phyloP scores from a whole-genome alignment of 2,329 filamentous ascomycete species.

The Fusarium xyrophilum region DNA sequence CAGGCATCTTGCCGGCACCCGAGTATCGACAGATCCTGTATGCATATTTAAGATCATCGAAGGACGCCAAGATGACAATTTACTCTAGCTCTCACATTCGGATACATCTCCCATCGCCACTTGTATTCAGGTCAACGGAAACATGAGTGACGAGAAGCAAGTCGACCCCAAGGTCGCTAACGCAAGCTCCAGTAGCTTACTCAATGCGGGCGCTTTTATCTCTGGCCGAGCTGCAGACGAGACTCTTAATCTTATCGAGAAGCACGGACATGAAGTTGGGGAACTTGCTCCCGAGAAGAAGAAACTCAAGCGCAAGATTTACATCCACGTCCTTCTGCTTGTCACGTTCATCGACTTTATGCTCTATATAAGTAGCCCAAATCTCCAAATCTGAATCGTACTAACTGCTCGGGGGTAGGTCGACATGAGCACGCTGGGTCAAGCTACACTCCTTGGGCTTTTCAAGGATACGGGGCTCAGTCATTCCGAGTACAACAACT shows the following conservation, averaged over 20 bases:
- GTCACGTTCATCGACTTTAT: slow-evolving; percentile 1
- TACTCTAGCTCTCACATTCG: no score
- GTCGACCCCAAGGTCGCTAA: background rate
- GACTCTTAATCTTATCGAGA: background rate
- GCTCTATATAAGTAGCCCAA: background rate
- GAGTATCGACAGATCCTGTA: background rate
- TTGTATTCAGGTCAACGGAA: background rate
- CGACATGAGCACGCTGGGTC: background rate
- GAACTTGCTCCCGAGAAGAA: background rate
- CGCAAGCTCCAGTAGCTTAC: background rate
- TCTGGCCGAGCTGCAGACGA: background rate
- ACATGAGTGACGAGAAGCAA: background rate
- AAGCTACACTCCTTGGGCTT: background rate
- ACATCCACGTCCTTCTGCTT: background rate
- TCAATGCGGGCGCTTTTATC: background rate
- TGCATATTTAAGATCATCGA: background rate
- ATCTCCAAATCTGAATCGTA: fast-evolving
- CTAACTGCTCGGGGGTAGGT: background rate
- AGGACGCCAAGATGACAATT: background rate
- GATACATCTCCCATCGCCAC: no score
- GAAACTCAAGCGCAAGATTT: slow-evolving; percentile 1
- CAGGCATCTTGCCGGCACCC: background rate
- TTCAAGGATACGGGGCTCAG: slow-evolving; percentile 1
- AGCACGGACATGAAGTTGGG: background rate
- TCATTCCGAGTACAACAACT: slow-evolving; percentile 1